Evolutionary conservation across 2,329 filamentous ascomycete genomes (phyloP).

Genomic region (Setomelanomma holmii): DNA sequence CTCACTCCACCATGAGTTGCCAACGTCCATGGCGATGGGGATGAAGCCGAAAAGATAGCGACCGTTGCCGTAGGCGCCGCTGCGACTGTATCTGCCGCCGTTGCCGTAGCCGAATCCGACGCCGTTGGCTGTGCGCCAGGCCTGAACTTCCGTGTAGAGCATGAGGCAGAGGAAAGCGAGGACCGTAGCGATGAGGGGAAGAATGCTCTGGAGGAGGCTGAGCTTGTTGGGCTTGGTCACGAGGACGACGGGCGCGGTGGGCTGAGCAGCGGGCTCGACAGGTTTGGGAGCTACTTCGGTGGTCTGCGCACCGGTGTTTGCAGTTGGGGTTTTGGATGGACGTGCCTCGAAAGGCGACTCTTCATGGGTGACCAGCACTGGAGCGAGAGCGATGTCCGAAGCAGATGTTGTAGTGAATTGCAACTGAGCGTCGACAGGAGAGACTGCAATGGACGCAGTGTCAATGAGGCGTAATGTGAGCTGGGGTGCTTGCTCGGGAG

Average conservation of each 20-base stretch:
- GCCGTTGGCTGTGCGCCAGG: conserved; percentile 20
- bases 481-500: background rate
- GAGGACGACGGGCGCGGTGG: background rate
- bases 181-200: conserved; percentile 1
- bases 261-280: background rate
- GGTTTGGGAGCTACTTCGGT: background rate
- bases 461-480: background rate
- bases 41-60: conserved; percentile 25
- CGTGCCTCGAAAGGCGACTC: conserved; percentile 6
- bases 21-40: conserved; percentile 26
- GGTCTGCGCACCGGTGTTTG: conserved; percentile 1
- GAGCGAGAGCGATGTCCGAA: conserved; percentile 2
- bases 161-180: conserved; percentile 10
- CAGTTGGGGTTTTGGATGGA: background rate
- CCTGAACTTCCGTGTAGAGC: conserved; percentile 11
- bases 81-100: background rate
- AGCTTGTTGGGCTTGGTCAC: conserved; percentile 5
- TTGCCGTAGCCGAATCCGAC: conserved; percentile 4
- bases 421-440: background rate
- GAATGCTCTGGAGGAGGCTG: background rate
- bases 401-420: background rate
- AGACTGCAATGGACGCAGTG: background rate
- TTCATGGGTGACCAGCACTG: conserved; percentile 7
- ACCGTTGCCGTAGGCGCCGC: conserved; percentile 26
- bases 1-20: conserved; percentile 17